Base-by-base conservation (phyloP, 306 rosid genomes). In the Glycine tomentella region DNA sequence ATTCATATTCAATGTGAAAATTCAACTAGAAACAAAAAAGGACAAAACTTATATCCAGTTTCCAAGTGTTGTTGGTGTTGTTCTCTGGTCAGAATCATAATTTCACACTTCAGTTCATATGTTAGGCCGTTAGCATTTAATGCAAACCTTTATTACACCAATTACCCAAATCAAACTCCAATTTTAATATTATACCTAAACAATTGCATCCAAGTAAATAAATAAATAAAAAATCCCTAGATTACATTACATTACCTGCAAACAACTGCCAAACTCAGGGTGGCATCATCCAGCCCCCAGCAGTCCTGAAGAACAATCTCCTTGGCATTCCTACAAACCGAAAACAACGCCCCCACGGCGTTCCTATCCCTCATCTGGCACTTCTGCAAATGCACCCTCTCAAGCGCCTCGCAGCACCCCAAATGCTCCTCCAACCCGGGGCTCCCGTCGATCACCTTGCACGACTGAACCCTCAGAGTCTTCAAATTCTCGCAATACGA, bases 401-500 rank as follows among this genome's bases (percentile, higher is more conserved):
- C 94, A 25, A 94, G 91, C 4, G 98, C 85, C 6, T 81, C 83
- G 61, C 98, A 94, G 49, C 83, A 81, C 5, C 93, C 91, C 84
- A 94, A 71, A 84, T 85, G 86, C 85, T 94, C 96, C 33, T 88
- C 94, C 0, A 83, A 86, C 42, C 93, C 96, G 0, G 94, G 96
- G 81, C 66, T 80, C 2, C 74, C 75, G 71, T 94, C 98, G 44
- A 94, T 90, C 75, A 81, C 87, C 78, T 79, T 87, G 72, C 96
- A 94, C 0, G 94, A 91, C 59, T 72, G 83, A 72, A 94, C 78
- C 87, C 87, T 92, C 82, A 94, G 59, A 63, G 92, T 90, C 89
- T 91, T 94, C 84, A 94, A 91, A 85, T 92, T 94, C 77, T 90
- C 92, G 42, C 98, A 92, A 76, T 75, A 94, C 0, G 96, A 81